Evolutionary conservation across 139 green algal species (phyloP).

Genomic region (Marvania coccoides): DNA sequence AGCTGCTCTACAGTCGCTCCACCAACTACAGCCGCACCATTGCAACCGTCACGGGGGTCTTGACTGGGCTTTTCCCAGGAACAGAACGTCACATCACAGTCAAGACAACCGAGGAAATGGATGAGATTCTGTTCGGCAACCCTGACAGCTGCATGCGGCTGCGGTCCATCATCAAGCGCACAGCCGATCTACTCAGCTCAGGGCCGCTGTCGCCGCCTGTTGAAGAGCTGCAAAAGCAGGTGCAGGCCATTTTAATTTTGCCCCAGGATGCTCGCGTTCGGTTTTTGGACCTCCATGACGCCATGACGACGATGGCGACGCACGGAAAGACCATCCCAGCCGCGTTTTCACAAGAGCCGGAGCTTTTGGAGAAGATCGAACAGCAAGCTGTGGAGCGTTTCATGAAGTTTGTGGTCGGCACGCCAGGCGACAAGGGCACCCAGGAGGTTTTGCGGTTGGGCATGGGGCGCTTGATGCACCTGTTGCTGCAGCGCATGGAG

Average conservation of each 20-base stretch:
- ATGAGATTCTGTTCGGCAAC: constrained; percentile 60
- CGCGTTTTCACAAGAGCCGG: not conserved
- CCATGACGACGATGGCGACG: constrained; percentile 39
- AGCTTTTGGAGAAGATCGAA: not conserved
- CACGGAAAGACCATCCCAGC: constrained; percentile 49
- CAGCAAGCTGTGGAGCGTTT: not conserved
- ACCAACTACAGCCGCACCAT: constrained; percentile 60
- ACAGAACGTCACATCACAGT: constrained; percentile 25
- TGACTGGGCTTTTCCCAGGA: constrained; percentile 57
- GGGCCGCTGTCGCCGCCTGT: constrained; percentile 24
- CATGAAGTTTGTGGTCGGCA: not conserved
- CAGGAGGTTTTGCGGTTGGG: constrained; percentile 45
- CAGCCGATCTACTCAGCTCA: constrained; percentile 9
- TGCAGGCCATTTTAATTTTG: constrained; percentile 19
- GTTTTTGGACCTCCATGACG: constrained; percentile 51
- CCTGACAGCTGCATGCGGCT: constrained; percentile 25
- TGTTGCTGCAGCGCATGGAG: constrained; percentile 51
- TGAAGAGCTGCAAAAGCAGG: constrained; percentile 19
- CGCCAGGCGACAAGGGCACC: not conserved
- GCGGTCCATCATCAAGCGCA: constrained; percentile 14
- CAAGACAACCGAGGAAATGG: constrained; percentile 38
- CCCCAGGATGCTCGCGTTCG: constrained; percentile 17
- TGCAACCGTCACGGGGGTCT: constrained; percentile 54
- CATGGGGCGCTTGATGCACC: constrained; percentile 51
- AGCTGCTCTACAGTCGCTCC: constrained; percentile 15